phyloP scores from a whole-genome alignment of 2,329 filamentous ascomycete genomes.

The Scytalidium lignicola region DNA sequence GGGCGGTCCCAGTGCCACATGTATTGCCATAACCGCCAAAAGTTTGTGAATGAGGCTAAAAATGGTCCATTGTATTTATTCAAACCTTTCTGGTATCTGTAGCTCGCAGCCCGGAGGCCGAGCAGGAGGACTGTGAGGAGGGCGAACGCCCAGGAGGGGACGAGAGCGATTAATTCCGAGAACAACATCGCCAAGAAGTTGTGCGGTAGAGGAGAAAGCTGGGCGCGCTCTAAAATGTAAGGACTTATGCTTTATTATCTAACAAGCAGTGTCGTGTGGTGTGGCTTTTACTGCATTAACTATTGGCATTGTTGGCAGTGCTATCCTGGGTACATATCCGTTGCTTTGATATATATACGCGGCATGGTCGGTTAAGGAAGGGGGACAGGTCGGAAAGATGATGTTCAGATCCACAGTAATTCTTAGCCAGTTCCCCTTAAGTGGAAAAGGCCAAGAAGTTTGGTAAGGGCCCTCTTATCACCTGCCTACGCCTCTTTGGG shows the following conservation, averaged over 20 bases:
- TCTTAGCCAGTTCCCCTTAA: too few relatives aligned
- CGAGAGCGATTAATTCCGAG: background rate
- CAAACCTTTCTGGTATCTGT: conserved; percentile 4
- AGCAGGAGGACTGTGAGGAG: background rate
- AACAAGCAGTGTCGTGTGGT: too few relatives aligned
- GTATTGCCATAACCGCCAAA: conserved; percentile 3
- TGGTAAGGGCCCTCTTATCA: too few relatives aligned
- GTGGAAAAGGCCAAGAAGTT: too few relatives aligned
- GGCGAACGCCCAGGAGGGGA: background rate
- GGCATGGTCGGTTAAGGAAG: background rate
- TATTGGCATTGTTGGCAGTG: background rate
- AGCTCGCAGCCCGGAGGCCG: background rate
- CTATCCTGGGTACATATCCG: background rate
- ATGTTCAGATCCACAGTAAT: background rate
- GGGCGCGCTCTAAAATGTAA: too few relatives aligned
- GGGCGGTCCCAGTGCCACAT: background rate
- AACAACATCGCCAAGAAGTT: background rate
- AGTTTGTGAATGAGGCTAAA: conserved; percentile 7
- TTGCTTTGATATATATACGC: background rate
- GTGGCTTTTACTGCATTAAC: background rate
- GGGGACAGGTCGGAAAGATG: background rate
- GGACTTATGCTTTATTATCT: too few relatives aligned
- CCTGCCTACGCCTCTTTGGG: too few relatives aligned
- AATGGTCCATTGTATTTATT: conserved; percentile 8
- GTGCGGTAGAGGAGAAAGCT: background rate